Conservation (phyloP, 495 filamentous ascomycete genomes). For the Acidiella bohemica region DNA sequence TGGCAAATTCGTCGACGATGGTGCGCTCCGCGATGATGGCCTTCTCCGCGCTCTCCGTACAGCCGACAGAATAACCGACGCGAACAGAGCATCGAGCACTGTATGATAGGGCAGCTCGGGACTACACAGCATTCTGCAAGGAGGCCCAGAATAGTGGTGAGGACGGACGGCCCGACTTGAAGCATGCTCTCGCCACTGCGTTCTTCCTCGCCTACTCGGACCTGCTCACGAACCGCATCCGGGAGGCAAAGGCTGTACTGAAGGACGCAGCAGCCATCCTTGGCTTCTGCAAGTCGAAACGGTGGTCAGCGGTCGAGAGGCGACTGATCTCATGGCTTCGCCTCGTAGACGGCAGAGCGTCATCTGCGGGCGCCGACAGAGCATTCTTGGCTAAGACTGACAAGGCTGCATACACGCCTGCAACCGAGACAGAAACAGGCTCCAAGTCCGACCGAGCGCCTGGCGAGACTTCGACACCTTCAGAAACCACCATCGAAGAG, state of each 20-base stretch:
- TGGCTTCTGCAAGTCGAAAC: constrained; percentile 4
- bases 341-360: constrained; percentile 29
- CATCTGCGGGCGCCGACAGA: constrained; percentile 30
- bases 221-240: constrained; percentile 19
- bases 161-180: no score
- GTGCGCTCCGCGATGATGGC: constrained; percentile 24
- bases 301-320: constrained; percentile 20
- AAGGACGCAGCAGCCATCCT: background rate
- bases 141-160: no score
- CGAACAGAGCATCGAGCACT: constrained; percentile 5
- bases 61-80: constrained; percentile 12
- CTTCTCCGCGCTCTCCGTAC: constrained; percentile 20
- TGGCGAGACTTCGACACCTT: no score
- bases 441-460: constrained; percentile 10
- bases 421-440: background rate
- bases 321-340: constrained; percentile 30
- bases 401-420: constrained; percentile 13
- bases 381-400: constrained; percentile 27
- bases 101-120: constrained; percentile 3
- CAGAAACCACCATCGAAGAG: constrained; percentile 25
- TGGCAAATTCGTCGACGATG: constrained; percentile 22
- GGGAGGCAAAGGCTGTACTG: constrained; percentile 21
- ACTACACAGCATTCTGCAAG: no score
- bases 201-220: constrained; percentile 28
- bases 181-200: constrained; percentile 21